phyloP scores from a whole-genome alignment of 2,329 filamentous ascomycete genomes.

The Xylariaceae sp. region DNA sequence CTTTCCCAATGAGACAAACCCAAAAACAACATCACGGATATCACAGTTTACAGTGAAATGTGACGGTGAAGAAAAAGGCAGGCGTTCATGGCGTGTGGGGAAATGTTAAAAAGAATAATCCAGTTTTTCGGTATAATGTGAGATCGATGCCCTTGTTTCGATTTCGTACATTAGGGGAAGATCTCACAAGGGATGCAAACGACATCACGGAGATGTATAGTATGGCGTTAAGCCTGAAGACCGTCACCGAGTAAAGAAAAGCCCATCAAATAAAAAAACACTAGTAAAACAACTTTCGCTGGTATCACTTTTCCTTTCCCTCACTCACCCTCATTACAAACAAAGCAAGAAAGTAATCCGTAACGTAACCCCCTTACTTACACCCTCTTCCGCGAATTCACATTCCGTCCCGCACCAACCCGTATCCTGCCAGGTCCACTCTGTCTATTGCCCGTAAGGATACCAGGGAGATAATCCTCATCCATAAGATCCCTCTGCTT shows the following conservation, averaged over 20 bases:
- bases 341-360: background rate
- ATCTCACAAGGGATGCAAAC: too few relatives aligned
- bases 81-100: slow-evolving; percentile 14
- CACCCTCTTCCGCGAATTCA: slow-evolving; percentile 69
- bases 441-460: slow-evolving; percentile 73
- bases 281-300: background rate
- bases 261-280: background rate
- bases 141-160: too few relatives aligned
- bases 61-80: background rate
- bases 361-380: slow-evolving; percentile 1
- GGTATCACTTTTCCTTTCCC: slow-evolving; percentile 20
- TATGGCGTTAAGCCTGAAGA: too few relatives aligned
- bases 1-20: too few relatives aligned
- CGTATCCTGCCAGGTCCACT: slow-evolving; percentile 59
- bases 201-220: too few relatives aligned
- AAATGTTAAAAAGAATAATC: background rate
- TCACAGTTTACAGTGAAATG: too few relatives aligned
- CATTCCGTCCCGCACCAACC: slow-evolving; percentile 78
- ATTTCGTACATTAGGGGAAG: too few relatives aligned
- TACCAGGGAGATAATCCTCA: slow-evolving; percentile 81
- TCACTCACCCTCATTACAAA: background rate
- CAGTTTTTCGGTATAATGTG: background rate
- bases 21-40: too few relatives aligned
- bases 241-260: background rate
- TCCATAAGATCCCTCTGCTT: slow-evolving; percentile 87